A percentile compares a stretch with the other conserved stretches of the same genome.
Evolutionary conservation across 306 rosid species (phyloP).

Genomic region (Prunus mume): DNA sequence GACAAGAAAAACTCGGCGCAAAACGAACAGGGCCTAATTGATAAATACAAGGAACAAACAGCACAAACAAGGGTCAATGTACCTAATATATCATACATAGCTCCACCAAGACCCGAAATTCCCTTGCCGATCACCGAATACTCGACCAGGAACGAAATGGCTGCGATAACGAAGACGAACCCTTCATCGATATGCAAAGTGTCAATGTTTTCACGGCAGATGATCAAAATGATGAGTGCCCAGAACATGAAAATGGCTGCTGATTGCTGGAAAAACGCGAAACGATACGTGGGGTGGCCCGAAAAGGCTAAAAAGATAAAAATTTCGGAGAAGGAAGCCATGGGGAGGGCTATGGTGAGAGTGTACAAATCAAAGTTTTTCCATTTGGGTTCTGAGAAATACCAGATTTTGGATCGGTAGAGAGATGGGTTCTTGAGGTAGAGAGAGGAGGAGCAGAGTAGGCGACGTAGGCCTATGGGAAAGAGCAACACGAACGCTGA

Average conservation of each 20-base stretch:
- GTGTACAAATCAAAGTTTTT: conserved; percentile 62
- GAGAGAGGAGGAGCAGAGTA: conserved; percentile 64
- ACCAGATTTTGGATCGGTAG: conserved; percentile 75
- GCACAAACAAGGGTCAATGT: conserved; percentile 63
- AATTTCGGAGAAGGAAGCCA: conserved; percentile 65
- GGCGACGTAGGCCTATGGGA: conserved; percentile 68
- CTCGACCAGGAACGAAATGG: conserved; percentile 34
- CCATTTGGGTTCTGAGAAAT: conserved; percentile 67
- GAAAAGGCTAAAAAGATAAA: conserved; percentile 62
- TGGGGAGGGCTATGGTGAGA: conserved; percentile 61
- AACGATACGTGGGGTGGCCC: conserved; percentile 59
- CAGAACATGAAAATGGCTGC: conserved; percentile 56
- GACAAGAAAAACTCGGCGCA: conserved; percentile 74
- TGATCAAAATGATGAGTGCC: conserved; percentile 50
- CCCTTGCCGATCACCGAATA: conserved; percentile 52
- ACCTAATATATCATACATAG: conserved; percentile 54
- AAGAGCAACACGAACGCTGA: conserved; percentile 59
- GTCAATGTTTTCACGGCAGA: conserved; percentile 37
- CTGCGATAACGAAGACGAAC: conserved; percentile 35
- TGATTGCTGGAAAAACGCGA: conserved; percentile 70
- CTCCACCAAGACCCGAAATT: conserved; percentile 49
- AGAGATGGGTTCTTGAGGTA: conserved; percentile 70
- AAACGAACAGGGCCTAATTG: conserved; percentile 58
- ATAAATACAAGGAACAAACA: conserved; percentile 51
- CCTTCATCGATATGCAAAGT: conserved; percentile 34